Conservation (phyloP, 1,139 yeast species). For the Pichia sorboxylosa region DNA sequence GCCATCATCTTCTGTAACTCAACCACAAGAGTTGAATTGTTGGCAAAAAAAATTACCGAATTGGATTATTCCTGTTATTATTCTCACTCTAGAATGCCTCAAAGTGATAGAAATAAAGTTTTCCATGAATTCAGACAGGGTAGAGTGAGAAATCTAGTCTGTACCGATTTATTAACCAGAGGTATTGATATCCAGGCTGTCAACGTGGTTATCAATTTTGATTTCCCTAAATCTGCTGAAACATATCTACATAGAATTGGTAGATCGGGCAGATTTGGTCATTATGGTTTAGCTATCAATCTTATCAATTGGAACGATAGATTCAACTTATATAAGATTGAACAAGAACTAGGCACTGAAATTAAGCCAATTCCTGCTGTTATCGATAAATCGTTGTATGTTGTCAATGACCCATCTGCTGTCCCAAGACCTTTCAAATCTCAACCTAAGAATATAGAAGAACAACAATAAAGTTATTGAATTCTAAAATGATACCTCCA, state of each 20-base stretch:
- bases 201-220: constrained; percentile 93
- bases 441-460: neutral
- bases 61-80: constrained; percentile 94
- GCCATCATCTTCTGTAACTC: constrained; percentile 95
- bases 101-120: constrained; percentile 92
- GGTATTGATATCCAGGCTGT: constrained; percentile 99
- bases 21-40: constrained; percentile 86
- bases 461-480: neutral
- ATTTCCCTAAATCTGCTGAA: constrained; percentile 96
- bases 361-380: constrained; percentile 90
- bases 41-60: constrained; percentile 93
- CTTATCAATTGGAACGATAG: constrained; percentile 96
- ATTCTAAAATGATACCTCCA: too few species aligned
- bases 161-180: constrained; percentile 92
- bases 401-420: constrained; percentile 63
- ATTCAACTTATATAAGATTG: constrained; percentile 85
- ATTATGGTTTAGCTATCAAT: constrained; percentile 93
- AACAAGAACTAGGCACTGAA: constrained; percentile 95
- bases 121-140: constrained; percentile 99
- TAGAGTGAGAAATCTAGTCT: constrained; percentile 90
- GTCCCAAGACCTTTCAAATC: constrained; percentile 83
- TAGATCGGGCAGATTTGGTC: constrained; percentile 80
- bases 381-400: constrained; percentile 81
- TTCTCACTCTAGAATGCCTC: constrained; percentile 97
- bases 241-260: constrained; percentile 89